A percentile compares a stretch with the other conserved stretches of the same genome.
phyloP scores from a whole-genome alignment of 768 basidiomycete genomes.

The Tulasnella calospora region DNA sequence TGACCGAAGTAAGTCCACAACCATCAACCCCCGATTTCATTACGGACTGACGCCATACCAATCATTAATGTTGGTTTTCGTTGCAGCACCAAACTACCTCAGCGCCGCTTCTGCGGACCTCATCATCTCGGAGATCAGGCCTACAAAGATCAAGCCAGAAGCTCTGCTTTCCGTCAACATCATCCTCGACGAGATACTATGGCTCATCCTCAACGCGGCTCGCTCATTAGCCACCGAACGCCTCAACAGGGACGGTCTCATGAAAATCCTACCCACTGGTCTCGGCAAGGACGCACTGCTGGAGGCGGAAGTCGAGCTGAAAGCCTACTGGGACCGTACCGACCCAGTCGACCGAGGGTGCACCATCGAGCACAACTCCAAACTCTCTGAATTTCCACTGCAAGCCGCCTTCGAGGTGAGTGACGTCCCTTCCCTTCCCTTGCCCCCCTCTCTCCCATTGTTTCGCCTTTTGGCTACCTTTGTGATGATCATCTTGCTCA shows the following conservation, averaged over 20 bases:
- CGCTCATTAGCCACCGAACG: slow-evolving; percentile 68
- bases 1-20: not conserved
- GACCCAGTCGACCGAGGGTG: slow-evolving; percentile 33
- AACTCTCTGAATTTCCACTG: slow-evolving; percentile 57
- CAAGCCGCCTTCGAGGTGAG: slow-evolving; percentile 71
- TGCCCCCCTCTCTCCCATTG: slow-evolving; percentile 25
- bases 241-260: slow-evolving; percentile 58
- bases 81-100: slow-evolving; percentile 65
- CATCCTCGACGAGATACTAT: slow-evolving; percentile 78
- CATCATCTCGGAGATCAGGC: slow-evolving; percentile 86
- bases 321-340: slow-evolving; percentile 82
- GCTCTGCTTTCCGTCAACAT: slow-evolving; percentile 77
- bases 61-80: not conserved
- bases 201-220: slow-evolving; percentile 60
- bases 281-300: slow-evolving; percentile 88
- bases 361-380: slow-evolving; percentile 43
- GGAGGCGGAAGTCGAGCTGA: slow-evolving; percentile 88
- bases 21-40: not conserved
- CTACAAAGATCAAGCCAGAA: slow-evolving; percentile 75
- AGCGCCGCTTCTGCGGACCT: slow-evolving; percentile 81
- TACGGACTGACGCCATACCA: not conserved
- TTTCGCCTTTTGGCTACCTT: slow-evolving; percentile 12
- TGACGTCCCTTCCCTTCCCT: slow-evolving; percentile 28
- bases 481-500: not conserved
- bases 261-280: slow-evolving; percentile 67